A percentile compares a stretch with the other conserved stretches of the same genome.
Conservation (phyloP, 2,329 filamentous ascomycete species). For the Cladosporium sp. region DNA sequence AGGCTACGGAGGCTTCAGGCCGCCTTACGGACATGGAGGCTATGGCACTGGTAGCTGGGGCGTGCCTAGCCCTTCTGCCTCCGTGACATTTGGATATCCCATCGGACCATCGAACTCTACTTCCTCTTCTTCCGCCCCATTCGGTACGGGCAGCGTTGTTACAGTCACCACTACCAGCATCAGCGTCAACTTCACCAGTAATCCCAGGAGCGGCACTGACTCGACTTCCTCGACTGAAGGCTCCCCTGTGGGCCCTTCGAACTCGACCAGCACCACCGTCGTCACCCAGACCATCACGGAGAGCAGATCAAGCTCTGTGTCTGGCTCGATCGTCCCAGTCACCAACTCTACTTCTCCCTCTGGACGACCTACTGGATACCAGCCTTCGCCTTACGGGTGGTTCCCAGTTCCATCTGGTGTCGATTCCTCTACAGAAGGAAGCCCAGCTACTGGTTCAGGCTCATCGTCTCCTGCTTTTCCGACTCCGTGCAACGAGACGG, state of each 20-base stretch:
- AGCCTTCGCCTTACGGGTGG: constrained; percentile 2
- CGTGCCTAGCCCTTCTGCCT: constrained; percentile 2
- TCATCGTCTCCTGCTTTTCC: constrained; percentile 9
- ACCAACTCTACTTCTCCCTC: constrained; percentile 10
- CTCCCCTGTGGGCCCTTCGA: constrained; percentile 16
- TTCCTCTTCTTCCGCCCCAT: neutral
- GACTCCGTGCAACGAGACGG: constrained; percentile 10
- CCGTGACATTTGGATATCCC: constrained; percentile 12
- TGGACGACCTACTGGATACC: neutral
- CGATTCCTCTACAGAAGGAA: constrained; percentile 2
- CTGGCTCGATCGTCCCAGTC: neutral
- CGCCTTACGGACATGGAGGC: constrained; percentile 12
- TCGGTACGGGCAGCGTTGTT: neutral
- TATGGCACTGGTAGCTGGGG: constrained; percentile 13
- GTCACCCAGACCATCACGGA: constrained; percentile 14
- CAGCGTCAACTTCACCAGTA: constrained; percentile 9
- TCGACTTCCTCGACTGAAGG: constrained; percentile 19
- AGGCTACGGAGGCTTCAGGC: constrained; percentile 18
- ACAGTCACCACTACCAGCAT: neutral
- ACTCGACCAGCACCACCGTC: constrained; percentile 3
- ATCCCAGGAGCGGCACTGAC: constrained; percentile 15
- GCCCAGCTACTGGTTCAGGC: constrained; percentile 4
- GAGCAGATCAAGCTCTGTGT: neutral
- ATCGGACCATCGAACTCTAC: constrained; percentile 9
- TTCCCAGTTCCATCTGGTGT: constrained; percentile 8